Base-by-base conservation (phyloP, 108 stramenopile genomes). In the Pseudonitzschia multiseries region DNA sequence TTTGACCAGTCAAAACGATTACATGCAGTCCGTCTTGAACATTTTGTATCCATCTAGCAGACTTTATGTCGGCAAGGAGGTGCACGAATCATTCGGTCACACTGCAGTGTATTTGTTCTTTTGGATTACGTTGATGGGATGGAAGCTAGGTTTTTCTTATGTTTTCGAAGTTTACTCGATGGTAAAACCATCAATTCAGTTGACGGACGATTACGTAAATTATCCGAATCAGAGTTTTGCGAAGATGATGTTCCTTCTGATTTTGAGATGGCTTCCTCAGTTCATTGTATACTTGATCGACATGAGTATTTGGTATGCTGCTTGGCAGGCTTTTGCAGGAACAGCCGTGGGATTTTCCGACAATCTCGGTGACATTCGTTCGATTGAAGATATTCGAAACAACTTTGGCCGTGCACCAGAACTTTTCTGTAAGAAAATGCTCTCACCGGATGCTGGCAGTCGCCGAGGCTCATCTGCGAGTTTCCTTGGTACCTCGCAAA, bases 121-220 rank as follows among this genome's bases (percentile, higher is more conserved):
- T 62, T 99, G 98, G 97, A 73, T 80, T 17, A 92, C 91, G 5
- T 73, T 99, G 59, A 86, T 97, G 75, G 73, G 78, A 17, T 96
- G 89, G 93, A 99, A 99, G 83, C 82, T 99, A 15, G 94, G 84
- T 80, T 99, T 99, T 68, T 95, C 95, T 8, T 99, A 97, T 79
- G 64, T 90, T 36, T 99, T 97, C 71, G 93, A 96, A 56, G 97
- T 97, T 18, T 89, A 87, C 56, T 93, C 96, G 60, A 95, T 98
- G 92, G 94, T 96, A 15, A 83, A 95, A 8, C 98, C 98, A 24
- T 89, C 96, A 1, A 68, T 98, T 53, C 76, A 98, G 78, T 84
- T 98, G 63, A 91, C 89, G 15, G 98, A 99, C 76, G 98, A 99
- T 79, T 98, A 95, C 70, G 79, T 95, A 46, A 99, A 99, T 70